These are phyloP conservation scores for Colletotrichum tamarilloi DNA, from an alignment of 2,329 filamentous ascomycete species.

Conservation along the genomic window DNA sequence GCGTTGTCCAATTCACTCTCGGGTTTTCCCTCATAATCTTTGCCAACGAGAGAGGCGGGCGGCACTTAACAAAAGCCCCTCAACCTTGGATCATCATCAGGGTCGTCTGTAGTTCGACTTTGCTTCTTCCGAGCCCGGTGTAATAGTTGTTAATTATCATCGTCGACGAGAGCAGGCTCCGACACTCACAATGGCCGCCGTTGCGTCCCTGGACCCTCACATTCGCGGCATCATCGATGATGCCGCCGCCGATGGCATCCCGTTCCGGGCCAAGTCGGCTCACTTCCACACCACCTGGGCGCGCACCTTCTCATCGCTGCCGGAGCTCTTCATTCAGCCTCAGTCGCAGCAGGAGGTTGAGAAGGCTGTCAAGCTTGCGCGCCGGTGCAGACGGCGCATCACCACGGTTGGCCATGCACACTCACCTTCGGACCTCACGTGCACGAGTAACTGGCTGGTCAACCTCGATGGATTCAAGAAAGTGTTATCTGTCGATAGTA, in stretches of 20 bases:
- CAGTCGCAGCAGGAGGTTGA: constrained; percentile 85
- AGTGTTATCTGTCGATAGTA: constrained; percentile 74
- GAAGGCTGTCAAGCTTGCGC: constrained; percentile 84
- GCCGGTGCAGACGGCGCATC: constrained; percentile 82
- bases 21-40: not conserved
- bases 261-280: constrained; percentile 79
- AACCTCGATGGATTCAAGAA: constrained; percentile 88
- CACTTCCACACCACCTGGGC: constrained; percentile 95
- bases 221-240: constrained; percentile 47
- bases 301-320: constrained; percentile 87
- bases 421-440: constrained; percentile 91
- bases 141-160: not conserved
- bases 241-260: constrained; percentile 56
- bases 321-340: constrained; percentile 92
- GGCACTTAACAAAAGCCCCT: constrained; percentile 5
- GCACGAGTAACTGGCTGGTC: constrained; percentile 93
- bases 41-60: not conserved
- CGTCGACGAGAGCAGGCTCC: not conserved
- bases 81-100: not conserved
- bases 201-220: constrained; percentile 48
- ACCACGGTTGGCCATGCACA: constrained; percentile 90
- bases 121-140: not conserved
- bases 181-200: constrained; percentile 11
- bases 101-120: not conserved
- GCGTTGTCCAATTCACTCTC: not conserved